Base-by-base conservation (phyloP, 306 rosid genomes). In the Erythrophleum fordii region DNA sequence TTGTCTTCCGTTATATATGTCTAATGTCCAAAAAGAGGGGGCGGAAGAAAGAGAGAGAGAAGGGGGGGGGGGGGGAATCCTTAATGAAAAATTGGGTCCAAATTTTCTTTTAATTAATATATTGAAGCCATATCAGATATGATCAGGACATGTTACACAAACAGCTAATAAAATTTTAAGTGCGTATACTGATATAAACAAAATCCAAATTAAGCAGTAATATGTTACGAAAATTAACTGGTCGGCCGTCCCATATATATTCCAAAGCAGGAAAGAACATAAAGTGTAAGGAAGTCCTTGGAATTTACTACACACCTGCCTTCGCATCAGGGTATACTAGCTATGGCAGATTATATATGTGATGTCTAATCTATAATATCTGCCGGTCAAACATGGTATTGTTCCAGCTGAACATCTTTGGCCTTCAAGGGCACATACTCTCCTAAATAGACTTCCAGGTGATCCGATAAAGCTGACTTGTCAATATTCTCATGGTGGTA, bases 401-500 rank as follows among this genome's bases (percentile, higher is more conserved):
- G 87, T 80, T 92, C 88, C 35, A 91, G 87, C 71, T 92, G 97
- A 81, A 91, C 88, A 87, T 91, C 97, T 56, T 79, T 91, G 77
- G 88, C 20, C 72, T 75, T 92, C 88, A 92, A 81, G 0, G 95
- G 95, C 53, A 79, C 87, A 59, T 94, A 91, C 13, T 89, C 91
- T 18, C 91, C 98, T 0, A 83, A 52, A 81, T 86, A 89, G 2
- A 89, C 94, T 53, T 86, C 92, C 10, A 94, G 84, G 25, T 92
- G 97, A 73, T 92, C 94, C 0, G 97, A 91, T 39, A 95, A 70
- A 17, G 89, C 92, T 2, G 92, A 85, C 66, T 90, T 95, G 79
- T 91, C 97, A 17, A 92, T 91, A 67, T 82, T 91, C 79, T 95
- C 92, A 55, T 90, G 98, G 69, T 92, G 98, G 72, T 91, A 86